Percentiles rank a stretch among this genome's conserved stretches.
Conservation (phyloP, 306 rosid species). For the Glycine tomentella region DNA sequence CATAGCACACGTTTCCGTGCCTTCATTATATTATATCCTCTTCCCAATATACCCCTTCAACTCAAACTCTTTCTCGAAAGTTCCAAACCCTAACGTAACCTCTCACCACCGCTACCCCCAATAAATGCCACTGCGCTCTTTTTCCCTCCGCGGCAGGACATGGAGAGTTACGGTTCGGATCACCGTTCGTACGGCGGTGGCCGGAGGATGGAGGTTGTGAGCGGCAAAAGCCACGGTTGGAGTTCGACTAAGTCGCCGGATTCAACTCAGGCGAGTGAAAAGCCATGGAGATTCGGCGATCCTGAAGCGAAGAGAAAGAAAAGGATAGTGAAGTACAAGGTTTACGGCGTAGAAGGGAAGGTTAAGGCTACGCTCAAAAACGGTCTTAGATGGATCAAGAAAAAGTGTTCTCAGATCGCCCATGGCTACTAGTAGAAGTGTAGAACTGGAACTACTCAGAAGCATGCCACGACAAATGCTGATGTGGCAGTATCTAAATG, state of each 20-base stretch:
- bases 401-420: conserved; percentile 64
- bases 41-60: conserved; percentile 47
- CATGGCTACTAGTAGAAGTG: conserved; percentile 48
- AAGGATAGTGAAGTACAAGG: conserved; percentile 69
- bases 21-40: neutral
- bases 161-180: conserved; percentile 45
- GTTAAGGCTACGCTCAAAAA: conserved; percentile 65
- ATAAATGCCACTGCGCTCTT: neutral
- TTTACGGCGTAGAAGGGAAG: conserved; percentile 65
- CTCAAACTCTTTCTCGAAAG: conserved; percentile 5
- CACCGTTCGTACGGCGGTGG: neutral
- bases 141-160: neutral
- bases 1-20: conserved; percentile 13
- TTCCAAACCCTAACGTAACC: conserved; percentile 25
- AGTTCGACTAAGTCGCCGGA: conserved; percentile 6
- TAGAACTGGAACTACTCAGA: too few relatives aligned
- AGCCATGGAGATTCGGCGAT: conserved; percentile 59
- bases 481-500: conserved; percentile 1
- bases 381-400: conserved; percentile 76
- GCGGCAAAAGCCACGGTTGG: conserved; percentile 62
- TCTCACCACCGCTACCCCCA: neutral
- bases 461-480: neutral
- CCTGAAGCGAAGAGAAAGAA: conserved; percentile 71
- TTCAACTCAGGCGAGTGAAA: conserved; percentile 29
- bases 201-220: conserved; percentile 58